A percentile compares a stretch with the other conserved stretches of the same genome.
Evolutionary conservation across 352 stramenopile genomes (phyloP).

Genomic region (Pythium phragmitis): DNA sequence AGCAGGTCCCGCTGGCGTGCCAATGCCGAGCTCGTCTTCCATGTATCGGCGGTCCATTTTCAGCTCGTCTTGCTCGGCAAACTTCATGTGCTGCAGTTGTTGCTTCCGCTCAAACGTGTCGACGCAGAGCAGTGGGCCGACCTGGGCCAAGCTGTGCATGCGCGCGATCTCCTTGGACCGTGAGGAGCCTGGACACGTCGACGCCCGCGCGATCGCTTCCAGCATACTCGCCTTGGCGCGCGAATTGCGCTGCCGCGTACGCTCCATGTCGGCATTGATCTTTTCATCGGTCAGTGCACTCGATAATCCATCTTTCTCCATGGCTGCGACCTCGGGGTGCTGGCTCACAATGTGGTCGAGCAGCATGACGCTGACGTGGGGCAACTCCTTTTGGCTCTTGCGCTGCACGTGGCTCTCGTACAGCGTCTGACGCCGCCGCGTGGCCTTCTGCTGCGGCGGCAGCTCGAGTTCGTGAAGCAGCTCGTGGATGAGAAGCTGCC

Average conservation of each 20-base stretch:
- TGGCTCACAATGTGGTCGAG: conserved; percentile 71
- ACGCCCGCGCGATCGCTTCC: conserved; percentile 8
- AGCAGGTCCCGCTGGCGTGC: not conserved
- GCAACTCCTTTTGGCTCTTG: conserved; percentile 45
- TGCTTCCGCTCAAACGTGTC: conserved; percentile 37
- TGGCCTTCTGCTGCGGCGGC: conserved; percentile 39
- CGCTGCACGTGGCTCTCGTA: conserved; percentile 52
- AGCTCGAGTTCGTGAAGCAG: conserved; percentile 52
- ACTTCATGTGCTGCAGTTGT: conserved; percentile 24
- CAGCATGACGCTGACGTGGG: conserved; percentile 49
- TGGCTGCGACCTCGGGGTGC: conserved; percentile 47
- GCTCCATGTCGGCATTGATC: conserved; percentile 23
- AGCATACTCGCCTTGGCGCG: conserved; percentile 31
- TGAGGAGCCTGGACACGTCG: not conserved
- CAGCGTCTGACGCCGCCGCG: conserved; percentile 38
- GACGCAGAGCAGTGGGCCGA: conserved; percentile 35
- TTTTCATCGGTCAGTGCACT: conserved; percentile 19
- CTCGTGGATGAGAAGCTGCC: conserved; percentile 35
- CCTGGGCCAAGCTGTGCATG: conserved; percentile 51
- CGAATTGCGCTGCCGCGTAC: conserved; percentile 17
- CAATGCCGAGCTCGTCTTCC: conserved; percentile 53
- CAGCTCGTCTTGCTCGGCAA: conserved; percentile 44
- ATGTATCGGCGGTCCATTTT: conserved; percentile 64
- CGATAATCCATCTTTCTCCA: conserved; percentile 25
- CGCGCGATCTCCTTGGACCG: conserved; percentile 20